These are phyloP conservation scores for Podospora conica DNA, from an alignment of 495 filamentous ascomycete genomes.

Conservation along the genomic window DNA sequence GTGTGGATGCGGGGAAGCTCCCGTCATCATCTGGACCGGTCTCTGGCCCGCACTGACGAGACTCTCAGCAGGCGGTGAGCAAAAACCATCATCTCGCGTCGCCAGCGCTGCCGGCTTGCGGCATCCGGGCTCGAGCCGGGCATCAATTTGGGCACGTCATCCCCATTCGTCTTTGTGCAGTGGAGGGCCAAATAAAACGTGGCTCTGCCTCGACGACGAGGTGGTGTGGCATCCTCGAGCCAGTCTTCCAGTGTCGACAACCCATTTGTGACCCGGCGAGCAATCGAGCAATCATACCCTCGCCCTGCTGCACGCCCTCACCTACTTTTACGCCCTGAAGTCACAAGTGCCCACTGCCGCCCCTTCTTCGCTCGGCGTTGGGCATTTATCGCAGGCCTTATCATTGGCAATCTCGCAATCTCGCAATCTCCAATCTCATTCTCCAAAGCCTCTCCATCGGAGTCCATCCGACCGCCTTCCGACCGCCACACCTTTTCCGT, in stretches of 20 bases:
- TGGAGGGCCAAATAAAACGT: not conserved
- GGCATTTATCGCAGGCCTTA: not conserved
- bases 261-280: not conserved
- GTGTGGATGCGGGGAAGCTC: not conserved
- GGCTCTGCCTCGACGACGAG: not conserved
- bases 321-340: too few relatives aligned
- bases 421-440: not conserved
- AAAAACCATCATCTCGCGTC: not conserved
- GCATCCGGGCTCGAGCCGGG: too few relatives aligned
- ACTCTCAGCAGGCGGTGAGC: not conserved
- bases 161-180: not conserved
- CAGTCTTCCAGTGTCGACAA: not conserved
- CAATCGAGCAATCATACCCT: not conserved
- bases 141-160: not conserved
- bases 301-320: not conserved
- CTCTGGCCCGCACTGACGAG: too few relatives aligned
- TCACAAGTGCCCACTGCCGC: too few relatives aligned
- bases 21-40: not conserved
- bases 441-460: too few relatives aligned
- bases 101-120: too few relatives aligned
- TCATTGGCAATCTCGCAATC: not conserved
- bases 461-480: not conserved
- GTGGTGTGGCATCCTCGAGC: not conserved
- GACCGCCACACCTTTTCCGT: not conserved
- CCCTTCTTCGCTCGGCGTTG: not conserved